phyloP scores from a whole-genome alignment of 345 rosid genomes.

The Stellera chamaejasme region DNA sequence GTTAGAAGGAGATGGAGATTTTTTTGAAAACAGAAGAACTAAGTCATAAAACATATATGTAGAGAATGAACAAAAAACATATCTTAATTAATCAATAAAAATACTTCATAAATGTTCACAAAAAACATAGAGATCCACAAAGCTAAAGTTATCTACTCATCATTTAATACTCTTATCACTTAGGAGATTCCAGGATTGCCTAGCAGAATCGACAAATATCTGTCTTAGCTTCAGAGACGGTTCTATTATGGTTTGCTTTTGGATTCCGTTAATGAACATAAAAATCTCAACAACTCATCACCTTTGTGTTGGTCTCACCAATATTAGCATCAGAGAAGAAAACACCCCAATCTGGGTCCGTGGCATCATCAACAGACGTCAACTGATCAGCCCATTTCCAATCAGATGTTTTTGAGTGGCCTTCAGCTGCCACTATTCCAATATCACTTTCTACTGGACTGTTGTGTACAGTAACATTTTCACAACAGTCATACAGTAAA shows the following conservation, averaged over 20 bases:
- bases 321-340: conserved; percentile 42
- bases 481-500: conserved; percentile 37
- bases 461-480: conserved; percentile 30
- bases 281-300: conserved; percentile 23
- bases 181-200: no score
- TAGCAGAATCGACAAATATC: no score
- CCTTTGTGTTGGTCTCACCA: conserved; percentile 45
- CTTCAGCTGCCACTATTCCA: conserved; percentile 30
- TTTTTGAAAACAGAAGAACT: conserved; percentile 1
- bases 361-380: conserved; percentile 50
- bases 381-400: conserved; percentile 68
- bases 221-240: no score
- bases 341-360: conserved; percentile 63
- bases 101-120: no score
- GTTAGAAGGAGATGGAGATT: conserved; percentile 21
- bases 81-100: no score
- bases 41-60: neutral
- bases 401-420: conserved; percentile 31
- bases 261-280: neutral
- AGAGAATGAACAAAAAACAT: neutral
- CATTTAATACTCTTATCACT: no score
- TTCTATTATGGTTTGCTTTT: no score
- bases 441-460: conserved; percentile 34
- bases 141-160: no score
- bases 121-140: no score